Percentiles rank a stretch among this genome's conserved stretches.
Evolutionary conservation across 1,284 basidiomycete species (phyloP).

Genomic region (Inonotus obliquus): DNA sequence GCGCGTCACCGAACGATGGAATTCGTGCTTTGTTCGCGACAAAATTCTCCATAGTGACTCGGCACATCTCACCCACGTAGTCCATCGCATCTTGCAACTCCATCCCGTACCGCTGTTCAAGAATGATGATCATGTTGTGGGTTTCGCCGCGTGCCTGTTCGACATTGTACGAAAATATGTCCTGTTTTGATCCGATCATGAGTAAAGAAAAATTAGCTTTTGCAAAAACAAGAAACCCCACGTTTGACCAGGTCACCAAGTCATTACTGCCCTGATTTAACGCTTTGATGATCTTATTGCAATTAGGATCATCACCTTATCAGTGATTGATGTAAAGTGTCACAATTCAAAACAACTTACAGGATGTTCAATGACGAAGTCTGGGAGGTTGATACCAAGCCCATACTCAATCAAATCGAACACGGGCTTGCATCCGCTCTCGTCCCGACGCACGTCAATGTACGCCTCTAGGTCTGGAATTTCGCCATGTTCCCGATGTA

Average conservation of each 20-base stretch:
- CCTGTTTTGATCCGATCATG: constrained; percentile 25
- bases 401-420: constrained; percentile 40
- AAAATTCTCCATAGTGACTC: constrained; percentile 35
- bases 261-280: constrained; percentile 38
- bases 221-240: constrained; percentile 24
- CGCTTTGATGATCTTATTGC: constrained; percentile 26
- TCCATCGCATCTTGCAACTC: constrained; percentile 37
- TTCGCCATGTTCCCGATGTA: constrained; percentile 28
- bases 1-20: constrained; percentile 33
- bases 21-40: constrained; percentile 28
- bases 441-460: constrained; percentile 31
- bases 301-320: constrained; percentile 15
- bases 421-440: constrained; percentile 34
- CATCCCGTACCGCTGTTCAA: constrained; percentile 27
- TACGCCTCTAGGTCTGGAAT: constrained; percentile 37
- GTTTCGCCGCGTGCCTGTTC: constrained; percentile 40
- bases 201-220: not conserved
- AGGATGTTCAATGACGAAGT: constrained; percentile 34
- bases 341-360: constrained; percentile 10
- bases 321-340: constrained; percentile 14
- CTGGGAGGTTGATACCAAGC: constrained; percentile 35
- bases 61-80: constrained; percentile 37
- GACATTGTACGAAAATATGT: constrained; percentile 41
- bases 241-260: constrained; percentile 39
- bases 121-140: constrained; percentile 39